phyloP scores from a whole-genome alignment of 2,329 filamentous ascomycete species.

The Penicillium sp. region DNA sequence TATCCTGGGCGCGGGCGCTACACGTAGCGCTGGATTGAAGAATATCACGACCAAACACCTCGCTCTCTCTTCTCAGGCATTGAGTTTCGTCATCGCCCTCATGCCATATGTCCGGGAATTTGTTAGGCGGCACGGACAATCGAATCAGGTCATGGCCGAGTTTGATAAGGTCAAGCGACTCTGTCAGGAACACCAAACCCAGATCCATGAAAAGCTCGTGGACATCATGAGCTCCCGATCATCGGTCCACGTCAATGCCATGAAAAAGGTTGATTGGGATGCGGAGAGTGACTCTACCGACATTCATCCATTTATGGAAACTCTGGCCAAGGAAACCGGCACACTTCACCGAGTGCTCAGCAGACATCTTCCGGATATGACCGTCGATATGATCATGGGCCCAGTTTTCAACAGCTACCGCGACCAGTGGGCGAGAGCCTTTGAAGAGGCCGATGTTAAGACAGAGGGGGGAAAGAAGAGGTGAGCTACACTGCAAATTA shows the following conservation, averaged over 20 bases:
- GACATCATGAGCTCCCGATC: slow-evolving; percentile 88
- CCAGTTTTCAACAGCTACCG: slow-evolving; percentile 83
- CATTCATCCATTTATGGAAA: slow-evolving; percentile 80
- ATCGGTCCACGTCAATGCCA: slow-evolving; percentile 71
- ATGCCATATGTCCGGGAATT: slow-evolving; percentile 92
- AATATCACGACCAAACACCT: slow-evolving; percentile 97
- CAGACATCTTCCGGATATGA: slow-evolving; percentile 77
- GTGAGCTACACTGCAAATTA: slow-evolving; percentile 53
- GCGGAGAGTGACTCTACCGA: slow-evolving; percentile 47
- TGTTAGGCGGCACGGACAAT: slow-evolving; percentile 72
- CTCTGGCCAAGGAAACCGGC: slow-evolving; percentile 80
- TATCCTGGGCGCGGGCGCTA: slow-evolving; percentile 92
- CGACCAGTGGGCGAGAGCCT: slow-evolving; percentile 74
- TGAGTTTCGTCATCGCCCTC: slow-evolving; percentile 84
- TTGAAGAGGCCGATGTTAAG: slow-evolving; percentile 67
- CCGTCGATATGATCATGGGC: slow-evolving; percentile 80
- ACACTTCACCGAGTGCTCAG: slow-evolving; percentile 82
- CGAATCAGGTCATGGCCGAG: slow-evolving; percentile 69
- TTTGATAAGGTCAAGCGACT: slow-evolving; percentile 86
- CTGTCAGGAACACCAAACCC: slow-evolving; percentile 86
- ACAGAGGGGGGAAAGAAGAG: slow-evolving; percentile 71
- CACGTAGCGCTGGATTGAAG: slow-evolving; percentile 82
- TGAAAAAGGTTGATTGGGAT: slow-evolving; percentile 79
- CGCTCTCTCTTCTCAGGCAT: slow-evolving; percentile 84
- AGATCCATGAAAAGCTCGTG: slow-evolving; percentile 88